Evolutionary conservation across 2,329 filamentous ascomycete species (phyloP).

Genomic region (Aaosphaeria pasadenensis): DNA sequence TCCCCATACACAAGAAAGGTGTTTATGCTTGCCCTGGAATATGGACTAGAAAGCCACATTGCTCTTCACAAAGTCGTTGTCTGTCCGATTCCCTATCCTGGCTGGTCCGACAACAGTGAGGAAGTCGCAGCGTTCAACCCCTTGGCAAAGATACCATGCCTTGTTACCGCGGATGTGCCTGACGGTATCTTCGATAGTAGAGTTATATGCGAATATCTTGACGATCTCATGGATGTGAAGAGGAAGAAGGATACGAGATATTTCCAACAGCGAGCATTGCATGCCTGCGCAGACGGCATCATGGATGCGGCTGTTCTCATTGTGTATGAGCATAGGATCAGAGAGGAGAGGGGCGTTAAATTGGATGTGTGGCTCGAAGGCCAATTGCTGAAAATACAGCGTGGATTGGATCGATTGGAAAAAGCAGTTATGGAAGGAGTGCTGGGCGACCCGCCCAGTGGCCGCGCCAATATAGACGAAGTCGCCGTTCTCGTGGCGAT

Average conservation of each 20-base stretch:
- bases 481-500: conserved; percentile 19
- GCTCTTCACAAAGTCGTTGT: conserved; percentile 28
- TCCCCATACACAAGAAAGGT: conserved; percentile 28
- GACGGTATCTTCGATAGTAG: conserved; percentile 27
- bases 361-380: conserved; percentile 28
- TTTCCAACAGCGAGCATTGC: conserved; percentile 20
- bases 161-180: conserved; percentile 20
- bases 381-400: conserved; percentile 22
- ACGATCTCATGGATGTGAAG: conserved; percentile 7
- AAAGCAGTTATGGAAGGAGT: conserved; percentile 11
- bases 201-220: conserved; percentile 27
- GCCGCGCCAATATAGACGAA: conserved; percentile 15
- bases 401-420: conserved; percentile 24
- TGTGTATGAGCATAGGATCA: conserved; percentile 23
- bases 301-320: conserved; percentile 28
- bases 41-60: conserved; percentile 18
- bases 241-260: conserved; percentile 12
- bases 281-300: conserved; percentile 26
- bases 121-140: conserved; percentile 25
- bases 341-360: conserved; percentile 16
- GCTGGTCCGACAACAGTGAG: conserved; percentile 29
- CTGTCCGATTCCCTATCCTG: conserved; percentile 21
- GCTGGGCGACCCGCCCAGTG: conserved; percentile 6
- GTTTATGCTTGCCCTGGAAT: conserved; percentile 26
- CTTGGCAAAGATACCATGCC: conserved; percentile 28